A percentile compares a stretch with the other conserved stretches of the same genome.
These are phyloP conservation scores for Gleditsia sinensis DNA, from an alignment of 306 rosid species.

Conservation along the genomic window DNA sequence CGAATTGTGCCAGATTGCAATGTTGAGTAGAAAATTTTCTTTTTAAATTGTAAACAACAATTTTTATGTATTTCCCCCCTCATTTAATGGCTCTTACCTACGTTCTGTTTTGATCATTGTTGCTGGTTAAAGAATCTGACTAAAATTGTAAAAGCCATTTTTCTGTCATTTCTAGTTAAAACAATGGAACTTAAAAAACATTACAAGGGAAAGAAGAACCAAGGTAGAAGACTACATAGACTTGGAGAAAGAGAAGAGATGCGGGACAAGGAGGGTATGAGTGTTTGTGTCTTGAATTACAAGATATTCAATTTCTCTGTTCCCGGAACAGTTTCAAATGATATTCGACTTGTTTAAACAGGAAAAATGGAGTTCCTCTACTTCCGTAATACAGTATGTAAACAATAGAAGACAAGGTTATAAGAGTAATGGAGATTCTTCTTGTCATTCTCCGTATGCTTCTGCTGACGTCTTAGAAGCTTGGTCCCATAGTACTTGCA, in stretches of 20 bases:
- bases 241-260: not conserved
- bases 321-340: slow-evolving; percentile 42
- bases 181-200: slow-evolving; percentile 28
- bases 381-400: not conserved
- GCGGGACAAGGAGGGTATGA: slow-evolving; percentile 38
- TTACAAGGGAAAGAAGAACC: slow-evolving; percentile 25
- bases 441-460: slow-evolving; percentile 48
- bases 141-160: slow-evolving; percentile 37
- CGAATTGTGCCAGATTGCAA: too few species aligned
- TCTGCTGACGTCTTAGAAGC: slow-evolving; percentile 44
- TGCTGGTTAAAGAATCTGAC: slow-evolving; percentile 30
- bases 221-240: slow-evolving; percentile 11
- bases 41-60: not conserved
- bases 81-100: not conserved
- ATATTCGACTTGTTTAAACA: slow-evolving; percentile 41
- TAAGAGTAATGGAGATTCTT: slow-evolving; percentile 54
- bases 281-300: slow-evolving; percentile 39
- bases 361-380: slow-evolving; percentile 41
- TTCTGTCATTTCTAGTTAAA: slow-evolving; percentile 34
- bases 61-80: not conserved
- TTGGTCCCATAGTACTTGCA: slow-evolving; percentile 49
- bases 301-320: slow-evolving; percentile 52
- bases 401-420: slow-evolving; percentile 27
- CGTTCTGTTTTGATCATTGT: slow-evolving; percentile 18
- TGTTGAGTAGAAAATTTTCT: not conserved